phyloP scores from a whole-genome alignment of 495 filamentous ascomycete species.

The Xylaria cubensis region DNA sequence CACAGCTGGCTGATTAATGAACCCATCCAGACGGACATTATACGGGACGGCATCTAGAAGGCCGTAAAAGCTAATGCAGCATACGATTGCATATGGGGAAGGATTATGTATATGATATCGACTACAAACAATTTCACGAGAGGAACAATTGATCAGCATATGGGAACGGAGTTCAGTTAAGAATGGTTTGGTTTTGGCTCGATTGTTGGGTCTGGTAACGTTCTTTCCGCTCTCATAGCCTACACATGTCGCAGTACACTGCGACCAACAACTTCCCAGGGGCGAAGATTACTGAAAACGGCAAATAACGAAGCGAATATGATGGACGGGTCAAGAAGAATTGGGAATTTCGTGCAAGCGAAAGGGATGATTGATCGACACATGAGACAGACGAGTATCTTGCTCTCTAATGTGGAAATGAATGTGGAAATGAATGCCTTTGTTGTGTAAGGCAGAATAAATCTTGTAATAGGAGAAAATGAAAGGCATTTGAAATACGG shows the following conservation, averaged over 20 bases:
- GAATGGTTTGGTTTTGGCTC: slow-evolving; percentile 20
- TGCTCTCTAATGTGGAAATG: slow-evolving; percentile 13
- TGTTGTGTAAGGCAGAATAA: slow-evolving; percentile 12
- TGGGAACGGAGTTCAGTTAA: slow-evolving; percentile 28
- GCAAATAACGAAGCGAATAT: slow-evolving; percentile 13
- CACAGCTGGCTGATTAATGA: slow-evolving; percentile 51
- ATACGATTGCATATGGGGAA: not conserved
- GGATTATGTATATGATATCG: slow-evolving; percentile 27
- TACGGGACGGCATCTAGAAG: not conserved
- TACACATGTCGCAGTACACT: slow-evolving; percentile 2
- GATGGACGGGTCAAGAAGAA: slow-evolving; percentile 5
- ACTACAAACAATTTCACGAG: slow-evolving; percentile 22
- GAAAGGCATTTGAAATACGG: slow-evolving; percentile 16
- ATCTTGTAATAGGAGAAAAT: slow-evolving; percentile 17
- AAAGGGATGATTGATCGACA: slow-evolving; percentile 16
- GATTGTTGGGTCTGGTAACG: slow-evolving; percentile 13
- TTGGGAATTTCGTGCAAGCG: slow-evolving; percentile 21
- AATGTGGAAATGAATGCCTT: slow-evolving; percentile 13
- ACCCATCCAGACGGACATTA: not conserved
- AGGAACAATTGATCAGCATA: slow-evolving; percentile 19
- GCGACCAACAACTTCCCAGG: not conserved
- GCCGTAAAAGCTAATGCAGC: not conserved
- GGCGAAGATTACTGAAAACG: slow-evolving; percentile 7
- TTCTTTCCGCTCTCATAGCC: slow-evolving; percentile 3
- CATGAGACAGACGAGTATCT: slow-evolving; percentile 22